Evolutionary conservation across 2,329 filamentous ascomycete species (phyloP), one percentile per base, ranked within the genome.

Genomic region (Xylariaceae sp.): DNA sequence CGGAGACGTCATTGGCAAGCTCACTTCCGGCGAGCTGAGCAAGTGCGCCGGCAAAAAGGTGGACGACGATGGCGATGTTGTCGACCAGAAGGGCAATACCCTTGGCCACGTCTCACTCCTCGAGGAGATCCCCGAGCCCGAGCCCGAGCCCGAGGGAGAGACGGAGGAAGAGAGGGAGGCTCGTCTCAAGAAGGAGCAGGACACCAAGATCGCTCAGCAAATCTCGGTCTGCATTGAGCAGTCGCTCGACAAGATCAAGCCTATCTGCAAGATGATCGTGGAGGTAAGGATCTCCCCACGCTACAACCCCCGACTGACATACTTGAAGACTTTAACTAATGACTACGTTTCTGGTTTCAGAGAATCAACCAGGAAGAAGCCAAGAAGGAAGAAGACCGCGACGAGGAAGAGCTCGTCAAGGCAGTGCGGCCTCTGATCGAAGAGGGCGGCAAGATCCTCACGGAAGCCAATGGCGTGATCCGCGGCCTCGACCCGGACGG

Each of bases 401-500:
- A 96, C 56, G 89, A 96, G 60, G 87, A 96, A 56, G 76, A 85
- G 51, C 78, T 95, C 4, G 88, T 96, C 56, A 79, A 85, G 60
- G 76, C 88, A 41, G 87, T 95, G 54, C 86, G 83, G 63, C 89
- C 89, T 1, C 73, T 95, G 11, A 87, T 96, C 56, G 88, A 95
- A 61, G 85, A 95, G 62, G 88, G 82, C 33, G 77, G 80, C 38
- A 81, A 79, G 50, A 88, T 94, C 57, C 73, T 96, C 11, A 81
- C 83, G 52, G 89, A 95, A 63, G 83, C 84, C 63, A 92, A 95
- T 58, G 88, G 88, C 36, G 73, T 83, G 6, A 87, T 95, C 53
- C 86, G 88, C 23, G 88, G 85, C 5, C 78, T 95, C 36, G 89
- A 96, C 55, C 88, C 89, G 1, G 88, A 94, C 57, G 88, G 89